Conservation (phyloP, 345 rosid genomes). For the Eucalyptus albens region DNA sequence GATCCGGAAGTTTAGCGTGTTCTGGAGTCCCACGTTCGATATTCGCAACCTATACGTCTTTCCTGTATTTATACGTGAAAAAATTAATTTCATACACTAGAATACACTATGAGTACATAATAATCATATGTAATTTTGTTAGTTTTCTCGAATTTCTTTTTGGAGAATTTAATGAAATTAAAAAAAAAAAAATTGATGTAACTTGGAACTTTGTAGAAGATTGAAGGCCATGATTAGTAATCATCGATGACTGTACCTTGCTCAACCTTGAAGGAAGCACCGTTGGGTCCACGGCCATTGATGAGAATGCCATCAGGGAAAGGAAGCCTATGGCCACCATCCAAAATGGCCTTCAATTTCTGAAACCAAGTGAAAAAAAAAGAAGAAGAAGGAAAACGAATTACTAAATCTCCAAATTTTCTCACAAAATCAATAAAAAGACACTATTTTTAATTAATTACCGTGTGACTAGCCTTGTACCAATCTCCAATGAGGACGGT, state of each 20-base stretch:
- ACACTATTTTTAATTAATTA: not conserved
- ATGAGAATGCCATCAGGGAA: slow-evolving; percentile 58
- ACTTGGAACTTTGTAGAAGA: not conserved
- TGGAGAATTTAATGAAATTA: not conserved
- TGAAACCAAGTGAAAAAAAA: not conserved
- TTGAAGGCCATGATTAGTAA: not conserved
- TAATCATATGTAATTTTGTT: not conserved
- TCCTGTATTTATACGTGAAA: slow-evolving; percentile 5
- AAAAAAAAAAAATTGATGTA: not conserved
- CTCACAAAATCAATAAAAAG: not conserved
- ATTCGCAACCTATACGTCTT: slow-evolving; percentile 82
- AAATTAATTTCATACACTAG: not conserved
- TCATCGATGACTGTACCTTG: slow-evolving; percentile 21
- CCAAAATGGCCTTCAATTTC: slow-evolving; percentile 43
- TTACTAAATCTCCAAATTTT: not conserved
- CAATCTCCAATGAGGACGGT: slow-evolving; percentile 82
- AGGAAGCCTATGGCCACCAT: slow-evolving; percentile 54
- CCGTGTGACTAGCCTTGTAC: slow-evolving; percentile 61
- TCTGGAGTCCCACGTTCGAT: slow-evolving; percentile 76
- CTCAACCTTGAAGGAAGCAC: slow-evolving; percentile 41
- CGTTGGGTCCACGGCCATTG: slow-evolving; percentile 59
- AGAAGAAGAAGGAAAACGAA: no score
- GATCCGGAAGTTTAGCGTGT: slow-evolving; percentile 56
- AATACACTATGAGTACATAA: not conserved
- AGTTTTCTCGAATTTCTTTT: not conserved